Evolutionary conservation across 164 flowering plant species (phyloP), one percentile per base, ranked within the genome.

Genomic region (Pachysandra terminalis): DNA sequence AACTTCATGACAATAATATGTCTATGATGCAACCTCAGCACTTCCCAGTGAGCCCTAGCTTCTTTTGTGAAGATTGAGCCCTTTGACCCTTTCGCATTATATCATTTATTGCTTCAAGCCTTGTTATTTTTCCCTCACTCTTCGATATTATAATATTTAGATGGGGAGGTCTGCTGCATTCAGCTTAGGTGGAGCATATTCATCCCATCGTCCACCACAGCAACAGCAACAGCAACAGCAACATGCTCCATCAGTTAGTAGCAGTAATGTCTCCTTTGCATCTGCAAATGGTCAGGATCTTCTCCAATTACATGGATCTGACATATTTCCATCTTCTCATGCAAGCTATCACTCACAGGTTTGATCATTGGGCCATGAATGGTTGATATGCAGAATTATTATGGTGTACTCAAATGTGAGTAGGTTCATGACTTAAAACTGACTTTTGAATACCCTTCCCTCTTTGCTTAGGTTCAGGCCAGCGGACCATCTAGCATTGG

Each of bases 11-110:
- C 45, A 76, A 45, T 73, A 21, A 63, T 53, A 51, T 78, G 56
- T 65, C 81, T 32, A 68, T 78, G 71, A 73, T 78, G 79, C 83
- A 78, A 67, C 25, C 70, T 27, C 85, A 76, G 53, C 76, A 73
- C 23, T 76, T 80, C 70, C 49, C 75, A 26, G 85, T 81, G 73
- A 72, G 80, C 62, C 25, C 5, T 25, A 2, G 55, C 48, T 51
- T 55, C 16, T 41, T 45, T 32, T 35, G n/a, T 23, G 28, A 6
- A n/a, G 37, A 35, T 40, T 37, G 9, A 21, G 15, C 64, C 25
- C 26, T n/a, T n/a, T 5, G 51, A 19, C 10, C 8, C 51, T 37
- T 61, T 40, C 32, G 0, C 24, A 45, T 45, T 3, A 15, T 45
- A 12, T 45, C 15, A 10, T 45, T 15, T 1, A 45, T 10, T 45